Evolutionary conservation across 1,284 basidiomycete species (phyloP).

Genomic region (Lignosus rhinocerotis): DNA sequence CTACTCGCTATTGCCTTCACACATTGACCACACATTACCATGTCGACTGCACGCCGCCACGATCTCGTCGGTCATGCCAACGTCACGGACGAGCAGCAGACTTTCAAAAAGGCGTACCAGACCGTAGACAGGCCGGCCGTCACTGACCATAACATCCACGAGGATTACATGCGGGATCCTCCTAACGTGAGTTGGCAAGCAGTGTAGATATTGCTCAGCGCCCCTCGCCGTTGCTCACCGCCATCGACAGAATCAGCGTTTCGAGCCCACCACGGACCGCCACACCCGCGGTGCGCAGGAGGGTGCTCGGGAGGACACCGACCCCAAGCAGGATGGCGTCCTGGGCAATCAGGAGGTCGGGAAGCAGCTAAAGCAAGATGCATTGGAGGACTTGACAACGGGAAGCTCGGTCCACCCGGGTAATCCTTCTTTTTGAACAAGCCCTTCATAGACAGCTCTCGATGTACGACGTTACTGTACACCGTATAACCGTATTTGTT

Average conservation of each 20-base stretch:
- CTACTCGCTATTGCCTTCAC: neutral
- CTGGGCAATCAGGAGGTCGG: conserved; percentile 20
- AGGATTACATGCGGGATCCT: conserved; percentile 35
- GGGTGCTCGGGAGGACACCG: conserved; percentile 21
- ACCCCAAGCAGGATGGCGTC: conserved; percentile 23
- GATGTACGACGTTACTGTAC: no score
- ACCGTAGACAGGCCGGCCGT: conserved; percentile 31
- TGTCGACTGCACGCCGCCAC: conserved; percentile 17
- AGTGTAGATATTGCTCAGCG: no score
- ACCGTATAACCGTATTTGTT: no score
- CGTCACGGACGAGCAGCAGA: conserved; percentile 22
- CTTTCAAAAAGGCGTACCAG: conserved; percentile 35
- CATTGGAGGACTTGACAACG: conserved; percentile 15
- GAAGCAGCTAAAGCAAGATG: conserved; percentile 18
- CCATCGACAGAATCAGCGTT: conserved; percentile 12
- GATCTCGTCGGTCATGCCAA: conserved; percentile 18
- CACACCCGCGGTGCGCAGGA: conserved; percentile 18
- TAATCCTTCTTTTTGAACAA: conserved; percentile 10
- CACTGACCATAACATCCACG: conserved; percentile 36
- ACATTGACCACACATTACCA: neutral
- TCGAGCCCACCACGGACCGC: conserved; percentile 10
- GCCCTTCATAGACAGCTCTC: neutral
- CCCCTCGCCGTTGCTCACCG: neutral
- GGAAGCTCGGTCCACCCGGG: conserved; percentile 24
- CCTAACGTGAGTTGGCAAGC: conserved; percentile 29